Evolutionary conservation across 2,329 filamentous ascomycete genomes (phyloP), one percentile per base, ranked within the genome.

Genomic region (Blastomyces parvus): DNA sequence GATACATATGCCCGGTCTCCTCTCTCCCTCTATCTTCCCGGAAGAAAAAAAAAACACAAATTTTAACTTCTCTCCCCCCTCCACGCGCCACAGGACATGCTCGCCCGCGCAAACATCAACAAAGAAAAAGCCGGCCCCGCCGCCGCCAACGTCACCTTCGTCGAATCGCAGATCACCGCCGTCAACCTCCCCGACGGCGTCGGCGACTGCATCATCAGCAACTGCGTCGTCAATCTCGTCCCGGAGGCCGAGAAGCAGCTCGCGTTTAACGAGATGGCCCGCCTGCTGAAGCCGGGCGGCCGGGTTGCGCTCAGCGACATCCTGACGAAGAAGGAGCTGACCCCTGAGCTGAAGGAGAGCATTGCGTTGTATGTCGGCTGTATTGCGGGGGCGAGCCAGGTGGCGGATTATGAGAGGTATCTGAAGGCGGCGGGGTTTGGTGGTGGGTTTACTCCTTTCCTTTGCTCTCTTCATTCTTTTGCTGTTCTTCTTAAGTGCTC

Each of bases 161-260:
- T 85, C 63, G 72, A 84, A 64, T 74, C 77, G 2, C 69, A 68
- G 22, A 86, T 87, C 68, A 84, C 81, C 0, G 67, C 73, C 3
- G 80, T 85, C 25, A 72, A 78, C 0, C 72, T 86, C 0, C 69
- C 74, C 0, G 66, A 72, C 11, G 68, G 65, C 9, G 79, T 69
- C 19, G 81, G 78, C 22, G 78, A 86, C 71, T 82, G 81, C 67
- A 80, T 88, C 63, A 85, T 87, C 66, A 83, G 80, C 66, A 88
- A 88, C 72, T 88, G 85, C 64, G 84, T 86, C 33, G 74, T 87
- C 64, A 86, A 86, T 66, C 80, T 86, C 0, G 81, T 86, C 0
- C 83, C 83, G 0, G 70, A 73, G 9, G 63, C 65, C 0, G 82
- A 86, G 11, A 86, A 86, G 69, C 77, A 74, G 6, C 64, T 74